Evolutionary conservation across 371 early-diverging fungal species (phyloP), one percentile per base, ranked within the genome.

Genomic region (Mortierella sp.): DNA sequence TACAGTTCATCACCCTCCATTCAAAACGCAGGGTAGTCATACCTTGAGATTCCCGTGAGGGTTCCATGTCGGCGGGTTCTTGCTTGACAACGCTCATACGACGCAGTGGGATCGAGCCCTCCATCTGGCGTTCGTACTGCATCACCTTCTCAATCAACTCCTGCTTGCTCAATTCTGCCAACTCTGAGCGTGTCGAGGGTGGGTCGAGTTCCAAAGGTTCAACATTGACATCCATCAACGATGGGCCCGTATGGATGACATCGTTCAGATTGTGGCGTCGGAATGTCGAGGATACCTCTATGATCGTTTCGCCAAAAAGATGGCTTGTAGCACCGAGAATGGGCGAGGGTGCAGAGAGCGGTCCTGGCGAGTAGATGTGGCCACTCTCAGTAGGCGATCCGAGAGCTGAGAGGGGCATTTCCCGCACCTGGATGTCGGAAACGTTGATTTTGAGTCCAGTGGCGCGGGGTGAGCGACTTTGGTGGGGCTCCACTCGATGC

Each of bases 81-180:
- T 71, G 75, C 43, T 74, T 73, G 47, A 64, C 70, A 7, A 65
- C 10, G 45, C 76, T 78, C 78, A 78, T 78, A 45, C 70, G 64
- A 3, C 83, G 63, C 9, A 74, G 16, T 10, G 83, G 72, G 8
- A 78, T 68, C 14, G 78, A 74, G 13, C 77, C 82, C n/a, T 83
- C 83, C 43, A 83, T 74, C 63, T 77, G 71, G 24, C 82, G 82
- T 53, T 82, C 82, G 48, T 82, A 82, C 41, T 83, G 72, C 83
- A 83, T 83, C 4, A 83, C 83, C 19, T 83, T 83, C 73, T 83
- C 83, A 40, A 83, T 83, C 61, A 83, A 26, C 47, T 83, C 83
- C 24, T 75, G 78, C 43, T 83, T 83, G 5, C 70, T 52, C 55
- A 83, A 14, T 31, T 78, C 83, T 24, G 53, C 70, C 66, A 83